Evolutionary conservation across 768 basidiomycete species (phyloP).

Genomic region (Boletus speciosus): DNA sequence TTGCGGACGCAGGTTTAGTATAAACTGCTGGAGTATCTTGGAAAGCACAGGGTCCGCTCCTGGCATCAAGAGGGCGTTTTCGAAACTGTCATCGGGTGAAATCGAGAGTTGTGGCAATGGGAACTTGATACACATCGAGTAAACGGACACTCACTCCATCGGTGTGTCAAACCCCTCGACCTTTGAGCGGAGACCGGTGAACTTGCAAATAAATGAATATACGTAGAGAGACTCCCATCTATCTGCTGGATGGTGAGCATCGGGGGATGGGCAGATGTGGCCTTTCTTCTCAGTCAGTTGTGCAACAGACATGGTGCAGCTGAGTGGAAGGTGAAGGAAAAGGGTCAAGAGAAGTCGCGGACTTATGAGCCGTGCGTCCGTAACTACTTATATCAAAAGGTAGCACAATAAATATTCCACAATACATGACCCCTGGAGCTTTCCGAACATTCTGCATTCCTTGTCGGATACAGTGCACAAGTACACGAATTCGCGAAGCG

Average conservation of each 20-base stretch:
- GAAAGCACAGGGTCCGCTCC: constrained; percentile 73
- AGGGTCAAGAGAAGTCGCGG: constrained; percentile 35
- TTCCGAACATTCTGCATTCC: constrained; percentile 26
- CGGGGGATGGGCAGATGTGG: constrained; percentile 52
- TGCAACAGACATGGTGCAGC: constrained; percentile 37
- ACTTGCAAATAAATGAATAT: constrained; percentile 81
- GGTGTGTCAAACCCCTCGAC: constrained; percentile 76
- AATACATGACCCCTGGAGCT: constrained; percentile 29
- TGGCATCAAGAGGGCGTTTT: constrained; percentile 69
- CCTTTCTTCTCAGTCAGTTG: constrained; percentile 44
- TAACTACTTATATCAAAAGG: constrained; percentile 38
- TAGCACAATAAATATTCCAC: constrained; percentile 33
- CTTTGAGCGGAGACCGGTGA: constrained; percentile 70
- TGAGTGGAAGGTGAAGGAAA: constrained; percentile 31
- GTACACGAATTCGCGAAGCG: constrained; percentile 21
- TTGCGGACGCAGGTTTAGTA: constrained; percentile 79
- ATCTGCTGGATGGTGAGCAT: constrained; percentile 70
- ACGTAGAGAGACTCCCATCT: constrained; percentile 88
- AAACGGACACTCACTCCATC: constrained; percentile 66
- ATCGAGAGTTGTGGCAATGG: constrained; percentile 33
- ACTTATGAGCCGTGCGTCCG: constrained; percentile 33
- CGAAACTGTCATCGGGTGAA: constrained; percentile 52
- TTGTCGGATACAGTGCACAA: constrained; percentile 12
- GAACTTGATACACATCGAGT: constrained; percentile 15
- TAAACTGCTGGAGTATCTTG: constrained; percentile 69